Conservation (phyloP, 31 red algal species). For the Pterothamnion heteromorphum region DNA sequence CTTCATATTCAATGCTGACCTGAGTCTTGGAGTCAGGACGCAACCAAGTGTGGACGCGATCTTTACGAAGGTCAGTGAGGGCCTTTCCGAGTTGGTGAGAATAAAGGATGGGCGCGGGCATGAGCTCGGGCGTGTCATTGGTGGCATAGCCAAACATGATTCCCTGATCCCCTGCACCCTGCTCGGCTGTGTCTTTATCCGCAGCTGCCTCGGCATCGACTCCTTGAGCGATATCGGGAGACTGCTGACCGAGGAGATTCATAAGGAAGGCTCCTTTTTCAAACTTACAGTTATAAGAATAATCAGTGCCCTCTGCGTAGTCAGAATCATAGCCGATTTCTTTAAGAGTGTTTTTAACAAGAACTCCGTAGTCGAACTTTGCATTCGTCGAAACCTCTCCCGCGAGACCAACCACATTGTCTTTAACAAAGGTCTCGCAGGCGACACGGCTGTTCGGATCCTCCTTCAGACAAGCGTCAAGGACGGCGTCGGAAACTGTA, state of each 20-base stretch:
- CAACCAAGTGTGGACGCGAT: conserved; percentile 78
- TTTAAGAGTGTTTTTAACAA: conserved; percentile 79
- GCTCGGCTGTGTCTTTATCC: conserved; percentile 48
- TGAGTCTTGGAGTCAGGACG: conserved; percentile 96
- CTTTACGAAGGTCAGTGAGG: conserved; percentile 90
- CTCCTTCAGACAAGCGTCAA: conserved; percentile 90
- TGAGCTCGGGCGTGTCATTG: conserved; percentile 72
- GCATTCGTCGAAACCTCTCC: conserved; percentile 94
- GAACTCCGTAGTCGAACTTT: conserved; percentile 80
- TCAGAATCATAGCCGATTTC: conserved; percentile 96
- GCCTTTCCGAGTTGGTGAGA: conserved; percentile 81
- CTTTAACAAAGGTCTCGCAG: conserved; percentile 93
- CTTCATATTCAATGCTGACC: conserved; percentile 94
- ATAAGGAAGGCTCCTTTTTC: conserved; percentile 79
- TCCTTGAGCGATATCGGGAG: conserved; percentile 86
- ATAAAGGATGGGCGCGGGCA: conserved; percentile 78
- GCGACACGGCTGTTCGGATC: conserved; percentile 81
- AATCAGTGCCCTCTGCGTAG: conserved; percentile 84
- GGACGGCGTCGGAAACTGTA: conserved; percentile 89
- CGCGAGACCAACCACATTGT: conserved; percentile 85
- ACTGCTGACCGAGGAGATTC: conserved; percentile 76
- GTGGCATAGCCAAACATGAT: conserved; percentile 99
- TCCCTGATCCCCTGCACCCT: conserved; percentile 96
- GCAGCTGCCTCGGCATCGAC: conserved; percentile 77
- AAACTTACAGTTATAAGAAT: conserved; percentile 31